Conservation (phyloP, 2,329 filamentous ascomycete species). For the Aureobasidium pullulans region DNA sequence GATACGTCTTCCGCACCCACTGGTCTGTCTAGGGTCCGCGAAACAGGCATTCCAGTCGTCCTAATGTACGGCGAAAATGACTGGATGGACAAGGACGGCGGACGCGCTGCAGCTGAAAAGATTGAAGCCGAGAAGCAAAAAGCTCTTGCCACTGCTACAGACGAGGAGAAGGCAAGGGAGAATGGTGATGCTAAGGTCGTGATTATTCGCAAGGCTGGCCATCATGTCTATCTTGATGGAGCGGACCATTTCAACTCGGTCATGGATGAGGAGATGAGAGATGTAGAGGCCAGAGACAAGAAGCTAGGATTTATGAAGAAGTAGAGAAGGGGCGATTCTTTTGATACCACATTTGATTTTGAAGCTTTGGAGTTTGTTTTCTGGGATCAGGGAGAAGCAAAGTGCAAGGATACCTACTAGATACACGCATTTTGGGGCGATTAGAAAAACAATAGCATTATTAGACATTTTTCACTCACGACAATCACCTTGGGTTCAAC, state of each 20-base stretch:
- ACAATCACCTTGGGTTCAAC: too few relatives aligned
- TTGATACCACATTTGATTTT: constrained; percentile 5
- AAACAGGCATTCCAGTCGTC: constrained; percentile 71
- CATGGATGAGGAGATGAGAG: constrained; percentile 59
- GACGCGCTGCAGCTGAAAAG: constrained; percentile 70
- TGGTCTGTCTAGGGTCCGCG: constrained; percentile 29
- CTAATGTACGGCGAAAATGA: constrained; percentile 97
- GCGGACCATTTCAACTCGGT: constrained; percentile 63
- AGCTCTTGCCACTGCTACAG: constrained; percentile 53
- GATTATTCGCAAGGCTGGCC: constrained; percentile 64
- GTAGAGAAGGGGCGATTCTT: not conserved
- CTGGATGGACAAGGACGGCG: constrained; percentile 95
- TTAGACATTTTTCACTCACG: too few relatives aligned
- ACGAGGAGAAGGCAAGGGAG: constrained; percentile 63
- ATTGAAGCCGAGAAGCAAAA: constrained; percentile 60
- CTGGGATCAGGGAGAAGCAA: too few relatives aligned
- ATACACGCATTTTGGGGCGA: too few relatives aligned
- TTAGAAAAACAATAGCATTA: too few relatives aligned
- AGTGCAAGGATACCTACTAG: too few relatives aligned
- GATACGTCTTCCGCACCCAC: constrained; percentile 18
- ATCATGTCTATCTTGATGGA: constrained; percentile 66
- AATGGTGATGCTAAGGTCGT: constrained; percentile 77
- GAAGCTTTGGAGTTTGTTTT: not conserved
- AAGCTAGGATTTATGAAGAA: constrained; percentile 17
- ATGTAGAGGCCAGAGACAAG: constrained; percentile 42